Conservation (phyloP, 2,329 filamentous ascomycete species). For the Tricladium varicosporioides region DNA sequence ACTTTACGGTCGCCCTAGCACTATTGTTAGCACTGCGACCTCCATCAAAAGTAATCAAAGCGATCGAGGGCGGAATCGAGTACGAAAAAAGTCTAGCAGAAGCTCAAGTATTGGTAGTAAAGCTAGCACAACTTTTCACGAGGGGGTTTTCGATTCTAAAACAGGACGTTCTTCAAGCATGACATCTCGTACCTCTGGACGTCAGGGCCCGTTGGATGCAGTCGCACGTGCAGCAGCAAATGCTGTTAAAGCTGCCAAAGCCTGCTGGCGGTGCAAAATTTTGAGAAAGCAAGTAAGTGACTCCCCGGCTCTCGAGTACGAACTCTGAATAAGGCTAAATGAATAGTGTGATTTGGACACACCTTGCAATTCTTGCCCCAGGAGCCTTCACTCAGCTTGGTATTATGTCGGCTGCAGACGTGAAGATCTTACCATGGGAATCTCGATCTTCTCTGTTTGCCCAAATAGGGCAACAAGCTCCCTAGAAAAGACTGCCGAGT, state of each 20-base stretch:
- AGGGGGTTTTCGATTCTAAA: neutral
- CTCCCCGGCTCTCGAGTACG: neutral
- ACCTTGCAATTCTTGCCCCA: neutral
- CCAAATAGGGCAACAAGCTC: neutral
- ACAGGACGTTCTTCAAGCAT: neutral
- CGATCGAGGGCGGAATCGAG: neutral
- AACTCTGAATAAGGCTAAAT: neutral
- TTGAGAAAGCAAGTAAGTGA: slow-evolving; percentile 1
- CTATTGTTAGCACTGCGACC: neutral
- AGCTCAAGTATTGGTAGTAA: neutral
- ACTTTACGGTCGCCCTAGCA: too few species aligned
- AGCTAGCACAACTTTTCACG: neutral
- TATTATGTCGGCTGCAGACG: too few species aligned
- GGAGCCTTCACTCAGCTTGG: too few species aligned
- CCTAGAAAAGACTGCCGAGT: too few species aligned
- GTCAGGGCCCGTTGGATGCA: neutral
- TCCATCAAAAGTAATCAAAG: neutral
- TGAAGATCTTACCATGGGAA: too few species aligned
- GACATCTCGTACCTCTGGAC: slow-evolving; percentile 28
- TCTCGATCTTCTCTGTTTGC: too few species aligned
- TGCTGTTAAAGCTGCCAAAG: neutral
- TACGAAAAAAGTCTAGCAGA: neutral
- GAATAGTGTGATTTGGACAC: neutral
- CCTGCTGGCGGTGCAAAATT: slow-evolving; percentile 5
- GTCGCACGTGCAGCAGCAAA: neutral